Evolutionary conservation across 108 stramenopile genomes (phyloP).

Genomic region (Aurantiochytrium sp.): DNA sequence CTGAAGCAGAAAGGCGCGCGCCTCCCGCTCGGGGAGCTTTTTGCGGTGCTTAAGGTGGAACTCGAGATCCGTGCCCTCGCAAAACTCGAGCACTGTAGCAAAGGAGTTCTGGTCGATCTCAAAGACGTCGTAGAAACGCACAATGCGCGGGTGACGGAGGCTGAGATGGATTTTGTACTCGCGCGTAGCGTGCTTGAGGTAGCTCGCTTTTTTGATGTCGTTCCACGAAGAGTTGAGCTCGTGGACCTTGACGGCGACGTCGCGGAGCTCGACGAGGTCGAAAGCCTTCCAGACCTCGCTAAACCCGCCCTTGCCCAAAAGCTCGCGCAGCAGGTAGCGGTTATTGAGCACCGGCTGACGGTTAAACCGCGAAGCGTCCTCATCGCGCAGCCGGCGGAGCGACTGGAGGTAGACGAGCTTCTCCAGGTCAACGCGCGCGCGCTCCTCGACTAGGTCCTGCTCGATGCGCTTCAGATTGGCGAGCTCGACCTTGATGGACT

Average conservation of each 20-base stretch:
- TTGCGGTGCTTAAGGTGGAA: constrained; percentile 71
- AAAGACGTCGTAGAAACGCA: constrained; percentile 91
- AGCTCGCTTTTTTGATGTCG: constrained; percentile 86
- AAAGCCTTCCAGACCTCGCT: constrained; percentile 95
- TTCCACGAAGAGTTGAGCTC: constrained; percentile 89
- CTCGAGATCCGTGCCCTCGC: constrained; percentile 88
- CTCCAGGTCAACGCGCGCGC: neutral
- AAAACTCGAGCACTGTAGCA: constrained; percentile 93
- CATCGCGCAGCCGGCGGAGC: neutral
- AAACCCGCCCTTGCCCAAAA: constrained; percentile 95
- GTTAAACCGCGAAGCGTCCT: neutral
- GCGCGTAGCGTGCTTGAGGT: constrained; percentile 92
- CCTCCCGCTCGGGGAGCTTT: constrained; percentile 80
- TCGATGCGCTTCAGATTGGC: constrained; percentile 3
- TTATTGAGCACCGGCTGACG: constrained; percentile 60
- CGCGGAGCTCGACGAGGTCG: constrained; percentile 71
- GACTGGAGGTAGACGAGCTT: neutral
- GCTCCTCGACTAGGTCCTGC: constrained; percentile 12
- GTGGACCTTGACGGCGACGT: constrained; percentile 97
- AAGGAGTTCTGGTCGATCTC: constrained; percentile 93
- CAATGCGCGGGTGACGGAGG: constrained; percentile 92
- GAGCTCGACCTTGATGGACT: neutral
- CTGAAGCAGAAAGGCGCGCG: constrained; percentile 82
- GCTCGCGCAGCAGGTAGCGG: constrained; percentile 78
- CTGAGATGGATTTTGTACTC: constrained; percentile 95